phyloP scores from a whole-genome alignment of 257 asterid species.

The Echium plantagineum region DNA sequence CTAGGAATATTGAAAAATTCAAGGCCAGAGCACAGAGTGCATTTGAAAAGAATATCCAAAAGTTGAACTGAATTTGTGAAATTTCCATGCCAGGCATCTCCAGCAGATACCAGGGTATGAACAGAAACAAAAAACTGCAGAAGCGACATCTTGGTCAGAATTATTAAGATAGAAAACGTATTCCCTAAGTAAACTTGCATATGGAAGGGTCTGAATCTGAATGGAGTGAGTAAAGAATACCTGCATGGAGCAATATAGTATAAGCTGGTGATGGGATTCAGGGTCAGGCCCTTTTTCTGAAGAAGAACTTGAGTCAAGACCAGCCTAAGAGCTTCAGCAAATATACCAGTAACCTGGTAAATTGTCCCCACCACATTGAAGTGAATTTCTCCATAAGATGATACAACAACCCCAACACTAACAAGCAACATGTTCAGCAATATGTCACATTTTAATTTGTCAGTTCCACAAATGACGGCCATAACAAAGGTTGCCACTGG shows the following conservation, averaged over 20 bases:
- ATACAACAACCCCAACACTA: slow-evolving; percentile 87
- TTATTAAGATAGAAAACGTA: neutral
- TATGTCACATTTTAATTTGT: slow-evolving; percentile 77
- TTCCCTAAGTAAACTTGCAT: neutral
- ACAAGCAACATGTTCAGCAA: slow-evolving; percentile 88
- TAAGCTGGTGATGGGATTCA: slow-evolving; percentile 90
- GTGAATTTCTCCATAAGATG: slow-evolving; percentile 95
- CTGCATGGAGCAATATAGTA: slow-evolving; percentile 99
- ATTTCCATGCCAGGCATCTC: slow-evolving; percentile 94
- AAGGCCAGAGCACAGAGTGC: slow-evolving; percentile 90
- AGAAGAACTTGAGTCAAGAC: slow-evolving; percentile 96
- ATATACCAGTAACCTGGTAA: slow-evolving; percentile 94
- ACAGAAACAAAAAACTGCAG: slow-evolving; percentile 87
- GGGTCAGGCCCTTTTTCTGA: slow-evolving; percentile 86
- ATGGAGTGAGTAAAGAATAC: slow-evolving; percentile 29
- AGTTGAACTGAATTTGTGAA: slow-evolving; percentile 71
- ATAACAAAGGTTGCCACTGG: slow-evolving; percentile 93
- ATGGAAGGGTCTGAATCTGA: neutral
- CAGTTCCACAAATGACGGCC: slow-evolving; percentile 94
- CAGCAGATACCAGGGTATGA: slow-evolving; percentile 91
- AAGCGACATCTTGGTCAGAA: neutral
- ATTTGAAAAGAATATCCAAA: slow-evolving; percentile 94
- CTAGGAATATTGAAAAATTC: slow-evolving; percentile 91
- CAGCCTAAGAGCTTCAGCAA: slow-evolving; percentile 95
- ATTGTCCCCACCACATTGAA: slow-evolving; percentile 90